Percentiles rank a stretch among this genome's conserved stretches.
These are phyloP conservation scores for Conoideocrella luteorostrata DNA, from an alignment of 2,329 filamentous ascomycete species.

Conservation along the genomic window DNA sequence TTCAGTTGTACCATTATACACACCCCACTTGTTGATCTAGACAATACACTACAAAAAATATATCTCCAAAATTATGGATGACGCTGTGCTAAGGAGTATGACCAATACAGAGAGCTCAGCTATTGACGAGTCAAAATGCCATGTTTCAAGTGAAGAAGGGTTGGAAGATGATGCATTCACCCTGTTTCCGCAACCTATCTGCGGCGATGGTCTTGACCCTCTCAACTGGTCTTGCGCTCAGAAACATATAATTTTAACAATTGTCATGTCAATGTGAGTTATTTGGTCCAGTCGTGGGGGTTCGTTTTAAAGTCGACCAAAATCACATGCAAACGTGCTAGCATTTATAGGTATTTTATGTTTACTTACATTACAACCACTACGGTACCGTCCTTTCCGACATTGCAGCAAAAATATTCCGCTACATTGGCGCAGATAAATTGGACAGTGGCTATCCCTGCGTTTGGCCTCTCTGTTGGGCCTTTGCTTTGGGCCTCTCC, in stretches of 20 bases:
- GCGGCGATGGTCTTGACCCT: slow-evolving; percentile 42
- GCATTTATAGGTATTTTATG: slow-evolving; percentile 51
- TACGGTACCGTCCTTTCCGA: slow-evolving; percentile 46
- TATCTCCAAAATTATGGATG: too few relatives aligned
- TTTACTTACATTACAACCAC: slow-evolving; percentile 54
- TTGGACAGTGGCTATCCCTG: slow-evolving; percentile 48
- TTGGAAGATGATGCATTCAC: slow-evolving; percentile 20
- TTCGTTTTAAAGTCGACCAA: too few relatives aligned
- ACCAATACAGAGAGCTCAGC: too few relatives aligned
- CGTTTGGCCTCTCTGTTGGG: slow-evolving; percentile 42
- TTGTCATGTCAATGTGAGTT: slow-evolving; percentile 47
- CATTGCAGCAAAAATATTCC: slow-evolving; percentile 39
- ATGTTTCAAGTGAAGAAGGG: neutral
- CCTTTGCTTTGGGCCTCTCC: slow-evolving; percentile 42
- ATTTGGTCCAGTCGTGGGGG: too few relatives aligned
- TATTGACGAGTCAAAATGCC: too few relatives aligned
- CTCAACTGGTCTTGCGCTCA: slow-evolving; percentile 43
- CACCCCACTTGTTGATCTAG: too few relatives aligned
- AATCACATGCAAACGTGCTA: too few relatives aligned
- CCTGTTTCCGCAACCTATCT: slow-evolving; percentile 16
- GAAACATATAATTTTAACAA: slow-evolving; percentile 42
- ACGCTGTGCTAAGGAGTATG: too few relatives aligned
- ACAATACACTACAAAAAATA: too few relatives aligned
- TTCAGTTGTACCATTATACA: too few relatives aligned
- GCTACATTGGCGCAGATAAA: slow-evolving; percentile 41